Evolutionary conservation across 768 basidiomycete species (phyloP), one percentile per base, ranked within the genome.

Genomic region (Myochromella boudieri): DNA sequence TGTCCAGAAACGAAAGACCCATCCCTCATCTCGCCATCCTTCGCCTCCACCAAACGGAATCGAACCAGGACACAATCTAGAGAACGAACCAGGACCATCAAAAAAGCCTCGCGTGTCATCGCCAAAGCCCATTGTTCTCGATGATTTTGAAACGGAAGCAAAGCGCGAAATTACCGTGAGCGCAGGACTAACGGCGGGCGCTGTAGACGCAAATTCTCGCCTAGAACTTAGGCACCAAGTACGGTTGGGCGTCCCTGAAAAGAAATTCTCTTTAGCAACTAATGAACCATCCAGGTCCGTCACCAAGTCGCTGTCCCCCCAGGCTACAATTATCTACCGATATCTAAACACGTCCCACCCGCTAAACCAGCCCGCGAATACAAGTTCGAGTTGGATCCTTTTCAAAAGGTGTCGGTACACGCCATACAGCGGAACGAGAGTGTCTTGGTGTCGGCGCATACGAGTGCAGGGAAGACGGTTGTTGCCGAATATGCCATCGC

Each of bases 401-500:
- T 99, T 72, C 97, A 98, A 60, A 80, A 85, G 61, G 93, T 98
- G 36, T 94, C 95, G 2, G 84, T 98, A 6, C 80, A 90, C 53
- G 94, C 93, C 29, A 98, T 99, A 41, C 93, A 99, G 64, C 80
- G 97, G 29, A 95, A 97, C 63, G 97, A 99, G 71, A 93, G 90
- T 59, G 95, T 98, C 4, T 76, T 99, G 41, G 97, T 99, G 12
- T 97, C 95, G 18, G 97, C 97, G 0, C 97, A 99, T 72, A 99
- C 97, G 4, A 95, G 91, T 68, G 97, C 97, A 27, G 97, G 97
- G 60, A 99, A 99, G 71, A 99, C 97, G 2, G 97, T 98, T 52
- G 97, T 99, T 51, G 97, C 97, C 37, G 97, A 99, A 74, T 99
- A 98, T 68, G 97, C 97, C 37, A 98, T 99, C 62, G 97, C 97